phyloP scores from a whole-genome alignment of 352 stramenopile species.

The Pythium aristosporum region DNA sequence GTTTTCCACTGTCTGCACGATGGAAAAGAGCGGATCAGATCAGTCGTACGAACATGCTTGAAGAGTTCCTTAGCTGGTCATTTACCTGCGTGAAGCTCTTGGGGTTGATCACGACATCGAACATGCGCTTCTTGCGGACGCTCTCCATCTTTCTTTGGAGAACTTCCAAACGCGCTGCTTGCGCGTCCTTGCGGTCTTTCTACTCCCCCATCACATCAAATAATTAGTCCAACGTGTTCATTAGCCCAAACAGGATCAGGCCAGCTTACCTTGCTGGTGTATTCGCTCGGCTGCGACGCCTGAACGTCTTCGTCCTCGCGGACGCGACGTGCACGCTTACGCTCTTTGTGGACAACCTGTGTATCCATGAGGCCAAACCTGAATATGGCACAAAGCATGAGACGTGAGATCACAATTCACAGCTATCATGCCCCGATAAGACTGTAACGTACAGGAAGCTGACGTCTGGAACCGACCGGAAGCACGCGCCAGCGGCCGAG shows the following conservation, averaged over 20 bases:
- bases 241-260: not conserved
- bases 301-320: slow-evolving; percentile 52
- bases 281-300: slow-evolving; percentile 63
- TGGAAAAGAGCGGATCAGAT: not conserved
- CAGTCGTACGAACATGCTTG: not conserved
- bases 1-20: slow-evolving; percentile 73
- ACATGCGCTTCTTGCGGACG: slow-evolving; percentile 42
- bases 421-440: not conserved
- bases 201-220: slow-evolving; percentile 22
- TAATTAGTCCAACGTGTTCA: not conserved
- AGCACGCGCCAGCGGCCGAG: slow-evolving; percentile 61
- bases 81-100: slow-evolving; percentile 75
- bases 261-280: slow-evolving; percentile 62
- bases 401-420: not conserved
- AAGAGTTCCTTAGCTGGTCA: not conserved
- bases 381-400: not conserved
- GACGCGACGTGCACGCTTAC: slow-evolving; percentile 42
- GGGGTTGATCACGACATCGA: slow-evolving; percentile 71
- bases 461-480: slow-evolving; percentile 66
- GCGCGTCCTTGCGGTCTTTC: slow-evolving; percentile 78
- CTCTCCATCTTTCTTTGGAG: slow-evolving; percentile 60
- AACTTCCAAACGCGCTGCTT: slow-evolving; percentile 68
- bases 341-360: slow-evolving; percentile 70
- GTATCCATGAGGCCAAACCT: slow-evolving; percentile 80
- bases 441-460: slow-evolving; percentile 52